Evolutionary conservation across 2,329 filamentous ascomycete species (phyloP), one percentile per base, ranked within the genome.

Genomic region (Monosporascus sp.): DNA sequence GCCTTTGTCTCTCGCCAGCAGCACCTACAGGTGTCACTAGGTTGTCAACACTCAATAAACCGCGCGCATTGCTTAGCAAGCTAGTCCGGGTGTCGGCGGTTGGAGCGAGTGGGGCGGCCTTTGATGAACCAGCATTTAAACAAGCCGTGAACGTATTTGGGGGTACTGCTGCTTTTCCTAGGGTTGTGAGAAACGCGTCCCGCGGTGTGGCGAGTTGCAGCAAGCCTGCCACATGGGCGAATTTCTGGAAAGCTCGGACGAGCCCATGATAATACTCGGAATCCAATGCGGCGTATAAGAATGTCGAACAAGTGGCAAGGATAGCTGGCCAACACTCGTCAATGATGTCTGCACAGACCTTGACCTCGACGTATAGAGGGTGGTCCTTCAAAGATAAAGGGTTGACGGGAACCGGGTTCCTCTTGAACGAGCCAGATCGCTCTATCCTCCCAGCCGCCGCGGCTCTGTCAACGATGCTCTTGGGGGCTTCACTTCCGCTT

Each of bases 241-340:
- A 89, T 59, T 95, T 91, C 64, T 99, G 94, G 61, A 97, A 96
- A 0, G 93, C 89, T 60, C 94, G 83, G 24, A 99, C 93, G 1
- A 99, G 76, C 9, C 87, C 85, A 60, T 97, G 92, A 63, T 97
- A 99, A 62, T 94, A 97, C 50, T 97, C 91, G 1, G 90, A 88
- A 67, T 99, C 94, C 4, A 99, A 76, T 0, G 93, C 86, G 31
- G 94, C 90, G 66, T 96, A 95, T 18, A 99, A 74, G 66, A 97
- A 99, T 0, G 93, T 97, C 0, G 94, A 99, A 63, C 91, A 97
- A 2, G 91, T 94, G 1, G 94, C 93, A 48, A 99, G 81, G 39
- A 97, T 86, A 14, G 94, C 94, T 47, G 94, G 94, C 94, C 94
- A 99, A 68, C 93, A 97, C 60, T 89, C 82, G 4, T 95, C 90